Base-by-base conservation (phyloP, 139 green algal genomes). In the Astrephomene gubernaculifera region DNA sequence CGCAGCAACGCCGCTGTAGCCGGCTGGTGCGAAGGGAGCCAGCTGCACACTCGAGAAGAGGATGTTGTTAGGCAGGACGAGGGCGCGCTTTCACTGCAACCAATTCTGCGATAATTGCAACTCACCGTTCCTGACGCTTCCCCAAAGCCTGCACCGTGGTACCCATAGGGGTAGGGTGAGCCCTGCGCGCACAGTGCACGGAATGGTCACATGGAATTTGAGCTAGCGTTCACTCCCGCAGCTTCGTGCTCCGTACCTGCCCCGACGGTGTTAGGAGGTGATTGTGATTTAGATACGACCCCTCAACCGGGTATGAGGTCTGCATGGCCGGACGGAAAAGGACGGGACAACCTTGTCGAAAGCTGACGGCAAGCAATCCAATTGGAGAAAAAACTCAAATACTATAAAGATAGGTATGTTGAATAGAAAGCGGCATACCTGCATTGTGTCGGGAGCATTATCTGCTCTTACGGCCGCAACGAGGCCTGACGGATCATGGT, bases 231-330 rank as follows among this genome's bases (percentile, higher is more conserved):
- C 12, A 17, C 14, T 57, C 49, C 12, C 49, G 49, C 60, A 68
- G 60, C 60, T n/a, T 9, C 60, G 21, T 22, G 5, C 60, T 0
- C 70, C 57, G 12, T 54, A 81, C 72, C 49, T 52, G 35, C 4
- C 44, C 72, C 53, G 31, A 22, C 35, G 52, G 72, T 52, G 52
- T 52, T 33, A 81, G 2, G 22, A 81, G 72, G 25, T 81, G 72
- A 39, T 52, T 53, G 24, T 78, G 70, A 29, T 43, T 63, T 25
- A 69, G 53, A 9, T 35, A 75, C 25, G 68, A 35, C 1, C 38
- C 38, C 68, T 75, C 68, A 10, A 39, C 68, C 22, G 52, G 68
- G 39, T 75, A 75, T 54, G 68, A 38, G 21, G 68, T 21, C 68
- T 75, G 68, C 17, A 31, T 72, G 31, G 65, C 65, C 35, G 65